These are phyloP conservation scores for Ensete ventricosum DNA, from an alignment of 176 grass and related monocot species.

Conservation along the genomic window DNA sequence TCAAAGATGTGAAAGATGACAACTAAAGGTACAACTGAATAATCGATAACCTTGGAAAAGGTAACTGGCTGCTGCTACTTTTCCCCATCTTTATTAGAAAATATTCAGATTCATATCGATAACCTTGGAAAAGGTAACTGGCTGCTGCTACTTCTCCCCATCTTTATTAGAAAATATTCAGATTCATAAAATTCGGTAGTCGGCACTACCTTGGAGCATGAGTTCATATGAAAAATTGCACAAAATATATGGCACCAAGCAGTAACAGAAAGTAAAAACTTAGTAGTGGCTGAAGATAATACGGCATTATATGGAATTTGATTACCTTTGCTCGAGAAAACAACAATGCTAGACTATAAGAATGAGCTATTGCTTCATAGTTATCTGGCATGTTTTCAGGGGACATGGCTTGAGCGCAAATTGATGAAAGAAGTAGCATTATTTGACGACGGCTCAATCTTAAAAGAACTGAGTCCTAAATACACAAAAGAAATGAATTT, in stretches of 20 bases:
- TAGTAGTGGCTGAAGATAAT: neutral
- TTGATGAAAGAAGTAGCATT: constrained; percentile 79
- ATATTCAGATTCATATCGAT: neutral
- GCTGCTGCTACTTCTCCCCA: neutral
- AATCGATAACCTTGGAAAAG: neutral
- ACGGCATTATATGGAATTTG: constrained; percentile 9
- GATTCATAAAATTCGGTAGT: neutral
- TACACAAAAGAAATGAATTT: constrained; percentile 16
- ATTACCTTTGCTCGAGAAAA: constrained; percentile 91
- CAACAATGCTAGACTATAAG: constrained; percentile 75
- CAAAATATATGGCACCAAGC: neutral
- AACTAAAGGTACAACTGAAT: neutral
- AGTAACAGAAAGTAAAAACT: neutral
- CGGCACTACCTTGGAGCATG: too few species aligned
- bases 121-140: too few species aligned
- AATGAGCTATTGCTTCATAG: constrained; percentile 97
- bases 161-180: neutral
- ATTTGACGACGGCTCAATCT: constrained; percentile 84
- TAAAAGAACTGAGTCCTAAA: constrained; percentile 64
- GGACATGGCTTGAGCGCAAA: constrained; percentile 86
- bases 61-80: neutral
- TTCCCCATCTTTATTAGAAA: neutral
- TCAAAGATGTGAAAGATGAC: neutral
- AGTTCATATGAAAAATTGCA: neutral
- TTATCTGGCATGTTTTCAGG: constrained; percentile 74